phyloP scores from a whole-genome alignment of 2,329 filamentous ascomycete species.

The Xylariaceae sp. region DNA sequence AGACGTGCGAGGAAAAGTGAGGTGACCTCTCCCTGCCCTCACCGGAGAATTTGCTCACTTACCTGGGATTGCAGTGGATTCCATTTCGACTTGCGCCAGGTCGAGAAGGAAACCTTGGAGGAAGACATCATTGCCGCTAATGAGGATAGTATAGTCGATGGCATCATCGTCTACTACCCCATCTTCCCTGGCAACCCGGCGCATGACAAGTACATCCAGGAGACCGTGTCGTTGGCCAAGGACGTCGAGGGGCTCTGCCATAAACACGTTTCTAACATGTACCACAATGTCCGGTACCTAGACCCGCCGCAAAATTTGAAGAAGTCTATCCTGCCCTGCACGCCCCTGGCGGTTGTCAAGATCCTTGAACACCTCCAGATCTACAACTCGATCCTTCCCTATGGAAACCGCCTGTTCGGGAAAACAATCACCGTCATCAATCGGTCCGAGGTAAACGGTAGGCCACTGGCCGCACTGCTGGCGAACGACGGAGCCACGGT shows the following conservation, averaged over 20 bases:
- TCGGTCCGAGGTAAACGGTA: conserved; percentile 88
- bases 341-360: conserved; percentile 92
- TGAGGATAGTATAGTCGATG: conserved; percentile 68
- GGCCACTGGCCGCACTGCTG: conserved; percentile 84
- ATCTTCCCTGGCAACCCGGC: conserved; percentile 77
- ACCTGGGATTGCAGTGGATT: conserved; percentile 61
- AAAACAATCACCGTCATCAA: conserved; percentile 96
- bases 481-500: conserved; percentile 95
- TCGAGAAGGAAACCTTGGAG: conserved; percentile 84
- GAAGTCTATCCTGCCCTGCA: conserved; percentile 94
- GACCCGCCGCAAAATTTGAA: conserved; percentile 70
- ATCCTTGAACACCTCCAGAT: conserved; percentile 93
- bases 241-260: conserved; percentile 95
- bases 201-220: conserved; percentile 93
- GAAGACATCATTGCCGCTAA: conserved; percentile 84
- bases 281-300: conserved; percentile 93
- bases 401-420: conserved; percentile 88
- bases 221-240: conserved; percentile 83
- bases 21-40: conserved; percentile 27
- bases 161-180: conserved; percentile 96
- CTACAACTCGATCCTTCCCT: conserved; percentile 90
- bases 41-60: conserved; percentile 11
- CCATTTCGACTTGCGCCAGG: conserved; percentile 75
- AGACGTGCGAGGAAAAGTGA: conserved; percentile 95
- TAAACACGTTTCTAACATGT: conserved; percentile 98